Evolutionary conservation across 306 rosid species (phyloP), one percentile per base, ranked within the genome.

Genomic region (Canavalia gladiata): DNA sequence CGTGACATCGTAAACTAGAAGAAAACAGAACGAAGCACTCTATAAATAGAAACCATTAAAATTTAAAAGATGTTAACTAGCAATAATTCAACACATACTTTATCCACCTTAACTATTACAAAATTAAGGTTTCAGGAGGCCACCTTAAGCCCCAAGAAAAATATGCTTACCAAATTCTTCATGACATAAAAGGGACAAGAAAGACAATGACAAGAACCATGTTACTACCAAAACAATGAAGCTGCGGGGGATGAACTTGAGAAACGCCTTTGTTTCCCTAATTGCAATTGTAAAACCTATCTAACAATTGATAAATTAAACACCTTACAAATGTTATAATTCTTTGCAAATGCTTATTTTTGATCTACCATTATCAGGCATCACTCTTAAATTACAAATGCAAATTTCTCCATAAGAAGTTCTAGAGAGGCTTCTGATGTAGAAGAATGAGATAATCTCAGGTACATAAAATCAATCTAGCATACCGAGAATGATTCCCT

Each of bases 401-500:
- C 46, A 25, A 80, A 41, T 52, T 75, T 75, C 49, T 75, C 70
- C 47, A 30, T 28, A 6, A 52, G 56, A 77, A 42, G 65, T 34
- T 69, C n/a, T n/a, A 76, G 45, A 59, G 8, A 59, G 54, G 45
- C 30, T 8, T 56, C 69, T 74, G 18, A 28, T 12, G 41, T 46
- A n/a, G 41, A 58, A 68, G 49, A 76, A 70, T 58, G 31, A 74
- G 18, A 74, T 5, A 58, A 42, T 9, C 47, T 34, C 25, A 47
- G 78, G 69, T 29, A 10, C 12, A 75, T 29, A 50, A 59, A 70
- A 68, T 69, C 51, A 52, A 29, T 56, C 39, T 69, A 79, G 46
- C 86, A 45, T 90, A 93, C 99, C 99, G 4, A 95, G 97, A 87
- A 95, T 89, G 83, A 95, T 93, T 74, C 99, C 99, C 68, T 91